Evolutionary conservation across 495 filamentous ascomycete genomes (phyloP), one percentile per base, ranked within the genome.

Genomic region (Parathielavia appendiculata): DNA sequence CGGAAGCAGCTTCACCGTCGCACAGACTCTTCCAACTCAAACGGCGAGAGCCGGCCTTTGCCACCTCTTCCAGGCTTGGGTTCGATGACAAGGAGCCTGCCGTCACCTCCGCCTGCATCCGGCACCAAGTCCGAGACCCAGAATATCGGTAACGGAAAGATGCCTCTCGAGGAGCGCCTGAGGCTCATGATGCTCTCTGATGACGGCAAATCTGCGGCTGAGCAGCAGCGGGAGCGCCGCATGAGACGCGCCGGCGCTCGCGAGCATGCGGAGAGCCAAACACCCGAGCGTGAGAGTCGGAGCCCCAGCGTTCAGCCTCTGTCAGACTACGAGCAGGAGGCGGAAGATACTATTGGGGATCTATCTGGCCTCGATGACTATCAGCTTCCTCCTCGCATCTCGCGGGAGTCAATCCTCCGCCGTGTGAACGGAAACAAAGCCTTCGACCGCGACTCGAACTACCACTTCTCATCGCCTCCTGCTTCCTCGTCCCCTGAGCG

Each of bases 381-480:
- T 56, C 79, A 86, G 51, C 71, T 86, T 0, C 82, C 86, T 34
- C 88, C 89, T 14, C 86, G 85, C 30, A 92, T 96, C 65, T 97
- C 93, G 36, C 82, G 93, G 20, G 93, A 97, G 66, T 95, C 91
- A 0, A 97, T 97, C 56, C 73, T 96, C 49, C 84, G 90, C 16
- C 91, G 91, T 56, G 85, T 97, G 22, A 91, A 92, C 63, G 86
- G 87, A 43, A 82, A 86, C 50, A 81, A 85, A 49, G 69, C 70
- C 56, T 76, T 76, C 40, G 71, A 73, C 3, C 71, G 70, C 39
- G 85, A 89, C 48, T 83, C 83, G n/a, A 80, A 83, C 56, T 83
- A 83, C 45, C 80, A 79, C 54, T 85, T 83, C 54, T 83, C 80
- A 0, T 82, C 86, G 9, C 70, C 81, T 0, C 73, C 72, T 6